phyloP scores from a whole-genome alignment of 2,329 filamentous ascomycete species.

The Aspergillus bombycis region DNA sequence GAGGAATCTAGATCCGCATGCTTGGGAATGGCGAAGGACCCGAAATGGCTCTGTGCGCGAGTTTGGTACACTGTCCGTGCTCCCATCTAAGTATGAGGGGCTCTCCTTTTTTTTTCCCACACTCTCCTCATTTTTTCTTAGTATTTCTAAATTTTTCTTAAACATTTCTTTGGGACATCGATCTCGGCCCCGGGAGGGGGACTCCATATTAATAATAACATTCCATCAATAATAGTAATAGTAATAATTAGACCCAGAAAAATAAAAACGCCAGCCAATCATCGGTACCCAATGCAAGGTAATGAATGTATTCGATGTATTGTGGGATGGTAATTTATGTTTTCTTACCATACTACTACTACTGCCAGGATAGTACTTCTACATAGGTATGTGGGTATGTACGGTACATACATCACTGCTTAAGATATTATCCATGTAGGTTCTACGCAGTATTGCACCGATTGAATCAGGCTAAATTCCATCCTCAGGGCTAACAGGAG shows the following conservation, averaged over 20 bases:
- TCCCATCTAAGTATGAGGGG: neutral
- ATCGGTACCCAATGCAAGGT: neutral
- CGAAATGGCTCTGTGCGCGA: slow-evolving; percentile 17
- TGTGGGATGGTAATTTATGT: neutral
- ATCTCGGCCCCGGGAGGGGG: neutral
- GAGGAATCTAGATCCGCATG: slow-evolving; percentile 17
- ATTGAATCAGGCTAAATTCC: neutral
- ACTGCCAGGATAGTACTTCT: no score
- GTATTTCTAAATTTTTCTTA: neutral
- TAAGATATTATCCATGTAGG: neutral
- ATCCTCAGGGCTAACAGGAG: neutral
- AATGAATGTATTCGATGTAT: neutral
- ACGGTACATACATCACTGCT: neutral
- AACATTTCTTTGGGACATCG: neutral
- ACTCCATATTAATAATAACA: neutral
- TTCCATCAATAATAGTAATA: neutral
- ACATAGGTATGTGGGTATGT: no score
- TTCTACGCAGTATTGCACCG: no score
- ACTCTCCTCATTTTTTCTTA: neutral
- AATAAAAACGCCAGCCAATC: neutral
- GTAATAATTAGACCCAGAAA: neutral
- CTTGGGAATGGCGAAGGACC: slow-evolving; percentile 14
- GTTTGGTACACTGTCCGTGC: slow-evolving; percentile 16
- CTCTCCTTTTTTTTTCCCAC: neutral
- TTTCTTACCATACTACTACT: neutral